Percentiles rank a stretch among this genome's conserved stretches.
Evolutionary conservation across 2,329 filamentous ascomycete species (phyloP).

Genomic region (Coniochaeta sp.): DNA sequence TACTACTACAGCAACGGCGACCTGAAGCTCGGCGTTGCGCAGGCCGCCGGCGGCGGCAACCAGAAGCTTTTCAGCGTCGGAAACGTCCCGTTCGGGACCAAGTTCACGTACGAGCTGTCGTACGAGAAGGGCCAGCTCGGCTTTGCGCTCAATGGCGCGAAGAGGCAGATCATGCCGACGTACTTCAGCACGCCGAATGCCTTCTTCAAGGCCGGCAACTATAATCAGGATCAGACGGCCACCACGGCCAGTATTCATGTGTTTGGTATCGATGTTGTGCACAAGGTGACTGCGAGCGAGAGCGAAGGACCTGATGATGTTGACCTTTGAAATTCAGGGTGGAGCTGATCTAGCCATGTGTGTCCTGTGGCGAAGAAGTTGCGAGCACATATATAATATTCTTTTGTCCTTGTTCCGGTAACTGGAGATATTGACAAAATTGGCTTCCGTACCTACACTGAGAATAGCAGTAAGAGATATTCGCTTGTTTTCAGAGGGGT

Average conservation of each 20-base stretch:
- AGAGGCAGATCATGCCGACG: constrained; percentile 16
- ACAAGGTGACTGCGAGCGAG: not conserved
- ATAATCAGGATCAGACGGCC: constrained; percentile 22
- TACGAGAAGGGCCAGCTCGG: constrained; percentile 25
- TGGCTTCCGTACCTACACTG: no score
- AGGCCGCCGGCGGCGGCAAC: constrained; percentile 22
- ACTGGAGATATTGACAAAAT: no score
- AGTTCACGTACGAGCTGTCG: constrained; percentile 28
- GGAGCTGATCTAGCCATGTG: no score
- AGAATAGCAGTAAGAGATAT: no score
- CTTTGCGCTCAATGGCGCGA: constrained; percentile 20
- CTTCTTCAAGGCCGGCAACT: constrained; percentile 31
- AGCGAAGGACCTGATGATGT: not conserved
- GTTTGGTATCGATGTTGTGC: constrained; percentile 12
- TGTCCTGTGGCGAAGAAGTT: no score
- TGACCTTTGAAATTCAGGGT: not conserved
- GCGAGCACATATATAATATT: no score
- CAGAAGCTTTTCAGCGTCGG: constrained; percentile 22
- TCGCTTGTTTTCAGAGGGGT: no score
- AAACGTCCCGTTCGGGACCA: constrained; percentile 21
- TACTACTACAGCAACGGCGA: constrained; percentile 26
- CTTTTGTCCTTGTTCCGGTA: no score
- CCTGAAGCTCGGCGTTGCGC: constrained; percentile 28
- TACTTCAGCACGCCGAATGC: constrained; percentile 21
- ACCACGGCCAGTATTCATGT: constrained; percentile 16